A percentile compares a stretch with the other conserved stretches of the same genome.
phyloP scores from a whole-genome alignment of 345 rosid genomes.

The Eucalyptus caleyi region DNA sequence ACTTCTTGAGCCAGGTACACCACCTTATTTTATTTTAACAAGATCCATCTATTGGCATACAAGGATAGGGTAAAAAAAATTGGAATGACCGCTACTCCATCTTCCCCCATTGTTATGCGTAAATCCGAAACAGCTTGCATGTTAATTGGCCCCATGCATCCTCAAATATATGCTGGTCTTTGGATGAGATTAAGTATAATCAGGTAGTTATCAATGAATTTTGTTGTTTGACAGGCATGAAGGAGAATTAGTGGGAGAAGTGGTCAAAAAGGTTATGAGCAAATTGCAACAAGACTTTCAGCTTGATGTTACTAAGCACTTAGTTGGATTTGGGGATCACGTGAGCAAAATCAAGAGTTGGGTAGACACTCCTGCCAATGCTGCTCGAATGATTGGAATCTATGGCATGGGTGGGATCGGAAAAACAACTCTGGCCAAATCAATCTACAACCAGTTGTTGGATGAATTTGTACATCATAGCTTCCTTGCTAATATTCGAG shows the following conservation, averaged over 20 bases:
- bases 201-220: too few relatives aligned
- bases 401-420: not conserved
- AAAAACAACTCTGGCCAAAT: not conserved
- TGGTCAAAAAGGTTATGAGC: not conserved
- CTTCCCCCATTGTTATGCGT: too few relatives aligned
- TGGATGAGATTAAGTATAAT: too few relatives aligned
- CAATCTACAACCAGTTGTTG: not conserved
- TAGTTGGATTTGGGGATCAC: not conserved
- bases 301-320: not conserved
- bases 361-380: not conserved
- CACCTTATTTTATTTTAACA: too few relatives aligned
- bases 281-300: not conserved
- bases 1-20: too few relatives aligned
- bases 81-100: too few relatives aligned
- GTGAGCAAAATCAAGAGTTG: not conserved
- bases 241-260: not conserved
- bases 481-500: not conserved
- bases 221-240: not conserved
- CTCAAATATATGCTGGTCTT: too few relatives aligned
- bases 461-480: accelerated
- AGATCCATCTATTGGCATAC: too few relatives aligned
- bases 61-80: too few relatives aligned
- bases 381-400: not conserved
- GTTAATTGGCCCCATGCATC: too few relatives aligned
- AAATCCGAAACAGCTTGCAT: too few relatives aligned